A percentile compares a stretch with the other conserved stretches of the same genome.
Conservation (phyloP, 129 eudicot genomes). For the Helichrysum umbraculigerum region DNA sequence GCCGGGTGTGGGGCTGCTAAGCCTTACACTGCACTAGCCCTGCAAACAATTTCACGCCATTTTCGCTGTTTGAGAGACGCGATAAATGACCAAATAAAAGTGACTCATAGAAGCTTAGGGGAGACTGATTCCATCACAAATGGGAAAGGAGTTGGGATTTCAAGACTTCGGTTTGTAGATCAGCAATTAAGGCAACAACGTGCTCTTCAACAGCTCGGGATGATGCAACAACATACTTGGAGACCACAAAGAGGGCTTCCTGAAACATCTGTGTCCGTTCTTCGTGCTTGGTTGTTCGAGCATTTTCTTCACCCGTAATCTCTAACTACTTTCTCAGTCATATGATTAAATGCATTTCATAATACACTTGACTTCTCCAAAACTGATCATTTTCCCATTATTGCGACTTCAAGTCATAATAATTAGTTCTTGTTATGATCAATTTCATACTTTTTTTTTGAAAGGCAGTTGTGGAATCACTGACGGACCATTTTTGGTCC, state of each 20-base stretch:
- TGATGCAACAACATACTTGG: constrained; percentile 90
- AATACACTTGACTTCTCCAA: background rate
- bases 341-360: background rate
- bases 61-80: constrained; percentile 84
- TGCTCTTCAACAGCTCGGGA: constrained; percentile 86
- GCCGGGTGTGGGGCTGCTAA: constrained; percentile 81
- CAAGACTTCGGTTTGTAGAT: constrained; percentile 53
- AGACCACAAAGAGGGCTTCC: constrained; percentile 97
- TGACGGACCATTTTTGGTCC: no score
- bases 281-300: constrained; percentile 95
- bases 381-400: no score
- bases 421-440: no score
- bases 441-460: no score
- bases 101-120: constrained; percentile 59
- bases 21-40: constrained; percentile 82
- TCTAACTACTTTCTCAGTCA: constrained; percentile 12
- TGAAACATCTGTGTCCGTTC: constrained; percentile 77
- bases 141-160: constrained; percentile 61
- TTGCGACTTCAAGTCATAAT: no score
- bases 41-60: constrained; percentile 83
- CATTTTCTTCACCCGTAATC: constrained; percentile 94
- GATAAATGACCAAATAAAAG: constrained; percentile 55
- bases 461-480: no score
- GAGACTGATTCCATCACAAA: constrained; percentile 55
- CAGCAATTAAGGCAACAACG: constrained; percentile 75